Evolutionary conservation across 2,329 filamentous ascomycete species (phyloP).

Genomic region (Paraphaeosphaeria minitans): DNA sequence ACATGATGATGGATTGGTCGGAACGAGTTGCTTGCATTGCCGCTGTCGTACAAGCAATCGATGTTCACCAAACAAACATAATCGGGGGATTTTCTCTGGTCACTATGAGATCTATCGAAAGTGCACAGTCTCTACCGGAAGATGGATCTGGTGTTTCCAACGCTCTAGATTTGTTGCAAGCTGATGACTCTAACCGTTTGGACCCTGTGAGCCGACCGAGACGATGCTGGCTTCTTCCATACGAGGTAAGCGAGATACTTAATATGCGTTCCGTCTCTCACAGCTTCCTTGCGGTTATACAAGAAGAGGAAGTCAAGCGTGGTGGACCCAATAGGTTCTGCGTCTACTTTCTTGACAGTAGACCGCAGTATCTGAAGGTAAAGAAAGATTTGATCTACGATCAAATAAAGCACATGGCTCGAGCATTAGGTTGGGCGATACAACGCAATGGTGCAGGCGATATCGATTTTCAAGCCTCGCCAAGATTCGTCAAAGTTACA

Average conservation of each 20-base stretch:
- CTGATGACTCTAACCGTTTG: too few relatives aligned
- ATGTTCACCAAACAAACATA: background rate
- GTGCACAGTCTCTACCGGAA: too few relatives aligned
- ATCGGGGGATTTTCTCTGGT: background rate
- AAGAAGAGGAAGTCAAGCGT: constrained; percentile 5
- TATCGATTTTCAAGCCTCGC: background rate
- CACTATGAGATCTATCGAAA: too few relatives aligned
- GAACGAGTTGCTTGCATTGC: constrained; percentile 11
- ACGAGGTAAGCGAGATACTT: too few relatives aligned
- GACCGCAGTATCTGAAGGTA: background rate
- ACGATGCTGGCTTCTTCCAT: constrained; percentile 12
- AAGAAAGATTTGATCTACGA: background rate
- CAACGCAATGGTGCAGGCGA: constrained; percentile 1
- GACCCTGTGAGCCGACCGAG: constrained; percentile 1
- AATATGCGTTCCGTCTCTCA: too few relatives aligned
- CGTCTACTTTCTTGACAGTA: constrained; percentile 15
- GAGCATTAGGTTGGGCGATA: constrained; percentile 4
- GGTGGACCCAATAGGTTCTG: background rate
- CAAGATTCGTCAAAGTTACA: constrained; percentile 2
- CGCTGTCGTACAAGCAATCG: constrained; percentile 14
- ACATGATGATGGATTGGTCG: background rate
- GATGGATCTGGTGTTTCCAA: too few relatives aligned
- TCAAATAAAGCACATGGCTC: background rate
- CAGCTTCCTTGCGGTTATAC: constrained; percentile 17
- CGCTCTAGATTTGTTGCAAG: too few relatives aligned